Percentiles rank a stretch among this genome's conserved stretches.
Conservation (phyloP, 257 asterid genomes). For the Marsdenia floribunda region DNA sequence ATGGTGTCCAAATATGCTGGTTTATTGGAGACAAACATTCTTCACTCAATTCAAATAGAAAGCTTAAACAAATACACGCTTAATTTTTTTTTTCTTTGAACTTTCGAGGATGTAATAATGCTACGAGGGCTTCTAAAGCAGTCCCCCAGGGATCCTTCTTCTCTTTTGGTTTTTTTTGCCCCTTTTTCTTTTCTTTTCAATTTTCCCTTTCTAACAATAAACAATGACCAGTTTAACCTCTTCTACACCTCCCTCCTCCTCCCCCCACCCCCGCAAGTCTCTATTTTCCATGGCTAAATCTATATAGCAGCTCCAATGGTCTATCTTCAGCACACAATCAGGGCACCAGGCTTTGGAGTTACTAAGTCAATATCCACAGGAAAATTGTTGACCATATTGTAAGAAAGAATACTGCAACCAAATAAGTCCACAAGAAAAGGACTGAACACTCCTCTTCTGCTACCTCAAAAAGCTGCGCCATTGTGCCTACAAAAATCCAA, state of each 20-base stretch:
- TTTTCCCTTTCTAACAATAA: too few relatives aligned
- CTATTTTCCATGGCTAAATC: too few relatives aligned
- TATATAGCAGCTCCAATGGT: neutral
- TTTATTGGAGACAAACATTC: too few relatives aligned
- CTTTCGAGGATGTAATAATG: neutral
- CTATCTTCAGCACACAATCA: neutral
- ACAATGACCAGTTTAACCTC: neutral
- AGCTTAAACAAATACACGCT: too few relatives aligned
- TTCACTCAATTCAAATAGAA: too few relatives aligned
- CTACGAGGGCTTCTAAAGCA: neutral
- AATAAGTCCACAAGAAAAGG: conserved; percentile 77
- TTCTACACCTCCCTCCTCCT: too few relatives aligned
- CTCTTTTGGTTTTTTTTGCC: too few relatives aligned
- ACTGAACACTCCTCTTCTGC: conserved; percentile 92
- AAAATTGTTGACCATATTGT: conserved; percentile 82
- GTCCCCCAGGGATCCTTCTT: neutral
- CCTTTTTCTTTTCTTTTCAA: too few relatives aligned
- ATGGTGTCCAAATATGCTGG: too few relatives aligned
- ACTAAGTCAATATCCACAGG: conserved; percentile 64
- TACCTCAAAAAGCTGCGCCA: conserved; percentile 83
- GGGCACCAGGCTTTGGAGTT: conserved; percentile 10
- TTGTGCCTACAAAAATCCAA: conserved; percentile 51
- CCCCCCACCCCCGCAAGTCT: too few relatives aligned
- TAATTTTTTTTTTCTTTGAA: too few relatives aligned
- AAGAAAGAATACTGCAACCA: conserved; percentile 66